Conservation (phyloP, 495 filamentous ascomycete genomes). For the Hypoxylon perforatum region DNA sequence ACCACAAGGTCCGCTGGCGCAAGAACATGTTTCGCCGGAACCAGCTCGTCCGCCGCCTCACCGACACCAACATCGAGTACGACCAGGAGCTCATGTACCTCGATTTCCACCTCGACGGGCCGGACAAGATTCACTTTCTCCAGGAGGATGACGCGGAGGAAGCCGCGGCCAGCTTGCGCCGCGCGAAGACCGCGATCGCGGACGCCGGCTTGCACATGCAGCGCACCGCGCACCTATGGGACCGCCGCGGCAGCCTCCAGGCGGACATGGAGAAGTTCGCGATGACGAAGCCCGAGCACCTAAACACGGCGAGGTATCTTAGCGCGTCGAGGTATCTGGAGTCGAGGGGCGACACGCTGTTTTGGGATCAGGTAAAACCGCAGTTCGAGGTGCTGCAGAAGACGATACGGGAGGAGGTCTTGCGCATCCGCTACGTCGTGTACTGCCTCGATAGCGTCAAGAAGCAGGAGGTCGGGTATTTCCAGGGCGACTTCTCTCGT, state of each 20-base stretch:
- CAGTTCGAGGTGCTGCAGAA: neutral
- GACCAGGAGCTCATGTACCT: slow-evolving; percentile 15
- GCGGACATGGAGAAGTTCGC: neutral
- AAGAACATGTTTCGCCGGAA: slow-evolving; percentile 1
- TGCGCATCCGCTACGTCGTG: slow-evolving; percentile 1
- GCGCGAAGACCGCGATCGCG: neutral
- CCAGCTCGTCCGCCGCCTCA: neutral
- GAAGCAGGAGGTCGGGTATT: neutral
- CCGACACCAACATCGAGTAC: slow-evolving; percentile 16
- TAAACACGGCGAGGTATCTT: slow-evolving; percentile 1
- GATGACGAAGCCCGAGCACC: neutral
- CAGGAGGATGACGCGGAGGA: neutral
- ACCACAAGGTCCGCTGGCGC: neutral
- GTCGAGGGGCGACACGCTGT: neutral
- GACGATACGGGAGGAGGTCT: slow-evolving; percentile 6
- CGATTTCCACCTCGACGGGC: slow-evolving; percentile 15
- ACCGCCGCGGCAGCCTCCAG: neutral
- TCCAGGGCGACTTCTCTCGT: neutral
- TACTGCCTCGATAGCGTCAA: neutral
- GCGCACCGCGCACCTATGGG: slow-evolving; percentile 2
- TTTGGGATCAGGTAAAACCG: slow-evolving; percentile 1
- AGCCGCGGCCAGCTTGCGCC: slow-evolving; percentile 1
- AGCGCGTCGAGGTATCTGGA: neutral
- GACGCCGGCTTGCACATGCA: slow-evolving; percentile 9
- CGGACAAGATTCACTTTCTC: slow-evolving; percentile 3